Percentiles rank a stretch among this genome's conserved stretches.
phyloP scores from a whole-genome alignment of 129 eudicot species.

The Saposhnikovia divaricata region DNA sequence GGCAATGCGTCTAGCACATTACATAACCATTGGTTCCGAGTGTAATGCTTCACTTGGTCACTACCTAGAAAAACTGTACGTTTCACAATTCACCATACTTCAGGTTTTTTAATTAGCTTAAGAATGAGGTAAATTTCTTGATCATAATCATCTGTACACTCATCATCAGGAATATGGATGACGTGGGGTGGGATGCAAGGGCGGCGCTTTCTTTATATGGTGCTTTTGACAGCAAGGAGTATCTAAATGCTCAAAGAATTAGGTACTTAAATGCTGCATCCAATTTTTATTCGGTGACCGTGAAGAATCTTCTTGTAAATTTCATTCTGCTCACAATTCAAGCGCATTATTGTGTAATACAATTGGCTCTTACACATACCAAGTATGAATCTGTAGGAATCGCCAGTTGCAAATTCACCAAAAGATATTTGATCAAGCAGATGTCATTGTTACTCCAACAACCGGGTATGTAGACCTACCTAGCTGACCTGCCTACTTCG shows the following conservation, averaged over 20 bases:
- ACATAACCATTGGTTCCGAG: constrained; percentile 85
- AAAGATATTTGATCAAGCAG: constrained; percentile 66
- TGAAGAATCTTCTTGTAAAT: too few relatives aligned
- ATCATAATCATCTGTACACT: constrained; percentile 15
- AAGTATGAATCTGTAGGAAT: constrained; percentile 28
- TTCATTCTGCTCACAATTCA: too few relatives aligned
- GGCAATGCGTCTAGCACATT: constrained; percentile 92
- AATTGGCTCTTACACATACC: neutral
- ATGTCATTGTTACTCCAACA: constrained; percentile 90
- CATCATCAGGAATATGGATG: constrained; percentile 40
- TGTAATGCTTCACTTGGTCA: constrained; percentile 60
- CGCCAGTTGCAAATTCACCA: constrained; percentile 75
- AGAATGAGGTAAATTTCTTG: neutral
- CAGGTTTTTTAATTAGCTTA: neutral
- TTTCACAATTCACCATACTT: neutral
- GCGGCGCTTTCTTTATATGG: constrained; percentile 80
- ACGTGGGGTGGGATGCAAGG: constrained; percentile 81
- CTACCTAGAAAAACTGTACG: constrained; percentile 63
- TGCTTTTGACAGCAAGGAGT: constrained; percentile 71
- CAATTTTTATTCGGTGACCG: neutral
- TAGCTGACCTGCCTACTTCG: neutral
- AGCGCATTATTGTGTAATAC: neutral
- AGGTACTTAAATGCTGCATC: constrained; percentile 30
- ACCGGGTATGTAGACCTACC: constrained; percentile 49
- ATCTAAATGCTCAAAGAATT: constrained; percentile 81